A percentile compares a stretch with the other conserved stretches of the same genome.
Conservation (phyloP, 495 filamentous ascomycete species). For the Hypoxylon subgilvum region DNA sequence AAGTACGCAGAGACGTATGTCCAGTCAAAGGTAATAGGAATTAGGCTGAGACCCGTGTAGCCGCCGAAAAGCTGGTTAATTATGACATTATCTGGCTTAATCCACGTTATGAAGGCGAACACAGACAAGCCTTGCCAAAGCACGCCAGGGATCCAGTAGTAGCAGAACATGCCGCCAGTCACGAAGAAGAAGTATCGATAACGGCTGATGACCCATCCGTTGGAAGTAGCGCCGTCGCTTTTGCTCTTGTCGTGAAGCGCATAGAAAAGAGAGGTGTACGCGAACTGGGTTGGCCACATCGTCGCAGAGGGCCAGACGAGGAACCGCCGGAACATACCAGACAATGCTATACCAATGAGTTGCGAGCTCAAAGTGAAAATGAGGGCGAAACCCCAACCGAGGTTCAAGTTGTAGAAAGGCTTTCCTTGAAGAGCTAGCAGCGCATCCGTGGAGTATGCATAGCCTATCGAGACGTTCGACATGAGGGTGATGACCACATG, state of each 20-base stretch:
- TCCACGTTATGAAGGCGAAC: conserved; percentile 62
- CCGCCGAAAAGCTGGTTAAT: conserved; percentile 69
- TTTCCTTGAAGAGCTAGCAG: conserved; percentile 57
- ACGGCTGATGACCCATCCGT: conserved; percentile 64
- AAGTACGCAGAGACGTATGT: conserved; percentile 66
- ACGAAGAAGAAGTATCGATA: conserved; percentile 66
- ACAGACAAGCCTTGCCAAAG: conserved; percentile 55
- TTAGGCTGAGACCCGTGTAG: conserved; percentile 63
- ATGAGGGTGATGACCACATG: conserved; percentile 68
- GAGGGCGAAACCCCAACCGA: conserved; percentile 67
- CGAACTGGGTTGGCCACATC: conserved; percentile 67
- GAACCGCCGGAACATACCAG: conserved; percentile 66
- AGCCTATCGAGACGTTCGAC: conserved; percentile 49
- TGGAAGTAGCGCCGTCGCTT: conserved; percentile 56
- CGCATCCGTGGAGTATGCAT: conserved; percentile 64
- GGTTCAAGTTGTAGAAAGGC: conserved; percentile 63
- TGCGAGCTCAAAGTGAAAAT: conserved; percentile 69
- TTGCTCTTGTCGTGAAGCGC: conserved; percentile 64
- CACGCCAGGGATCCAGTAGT: conserved; percentile 66
- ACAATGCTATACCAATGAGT: conserved; percentile 67
- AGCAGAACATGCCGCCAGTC: conserved; percentile 61
- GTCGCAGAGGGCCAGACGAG: conserved; percentile 66
- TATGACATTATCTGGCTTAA: conserved; percentile 60
- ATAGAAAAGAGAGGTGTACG: conserved; percentile 64
- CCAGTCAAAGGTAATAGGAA: conserved; percentile 72